These are phyloP conservation scores for Metahyphopichia silvanorum DNA, from an alignment of 805 yeast species.

Conservation along the genomic window DNA sequence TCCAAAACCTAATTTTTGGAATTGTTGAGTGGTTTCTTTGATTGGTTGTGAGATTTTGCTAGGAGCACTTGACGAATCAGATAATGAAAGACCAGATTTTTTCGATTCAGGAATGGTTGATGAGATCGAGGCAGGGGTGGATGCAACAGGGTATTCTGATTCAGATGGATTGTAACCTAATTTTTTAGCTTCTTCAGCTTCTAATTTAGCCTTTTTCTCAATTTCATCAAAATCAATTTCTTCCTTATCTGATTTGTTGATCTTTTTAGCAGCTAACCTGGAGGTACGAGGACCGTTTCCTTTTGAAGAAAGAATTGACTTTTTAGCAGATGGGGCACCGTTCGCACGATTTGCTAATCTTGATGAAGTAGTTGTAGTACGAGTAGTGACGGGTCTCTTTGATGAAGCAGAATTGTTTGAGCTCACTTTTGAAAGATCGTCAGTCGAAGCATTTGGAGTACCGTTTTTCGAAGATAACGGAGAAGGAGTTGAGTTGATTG, in stretches of 20 bases:
- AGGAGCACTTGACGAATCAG: constrained; percentile 1
- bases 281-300: constrained; percentile 55
- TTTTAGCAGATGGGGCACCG: constrained; percentile 21
- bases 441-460: constrained; percentile 41
- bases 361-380: constrained; percentile 13
- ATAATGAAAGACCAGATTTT: constrained; percentile 13
- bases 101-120: constrained; percentile 7
- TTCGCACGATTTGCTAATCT: constrained; percentile 12
- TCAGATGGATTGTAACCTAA: constrained; percentile 49
- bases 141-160: constrained; percentile 11
- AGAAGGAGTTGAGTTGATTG: constrained; percentile 52
- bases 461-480: constrained; percentile 45
- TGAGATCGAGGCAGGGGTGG: constrained; percentile 3
- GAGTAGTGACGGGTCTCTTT: constrained; percentile 7
- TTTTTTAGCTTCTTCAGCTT: constrained; percentile 63
- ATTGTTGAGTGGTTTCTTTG: constrained; percentile 58
- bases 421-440: constrained; percentile 28
- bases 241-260: constrained; percentile 44
- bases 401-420: constrained; percentile 19
- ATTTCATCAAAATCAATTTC: constrained; percentile 58
- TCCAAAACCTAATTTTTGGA: constrained; percentile 87
- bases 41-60: constrained; percentile 18
- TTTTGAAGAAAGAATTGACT: constrained; percentile 45
- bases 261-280: constrained; percentile 51
- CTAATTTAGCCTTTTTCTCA: constrained; percentile 77